Conservation (phyloP, 768 basidiomycete genomes). For the Galerina marginata region DNA sequence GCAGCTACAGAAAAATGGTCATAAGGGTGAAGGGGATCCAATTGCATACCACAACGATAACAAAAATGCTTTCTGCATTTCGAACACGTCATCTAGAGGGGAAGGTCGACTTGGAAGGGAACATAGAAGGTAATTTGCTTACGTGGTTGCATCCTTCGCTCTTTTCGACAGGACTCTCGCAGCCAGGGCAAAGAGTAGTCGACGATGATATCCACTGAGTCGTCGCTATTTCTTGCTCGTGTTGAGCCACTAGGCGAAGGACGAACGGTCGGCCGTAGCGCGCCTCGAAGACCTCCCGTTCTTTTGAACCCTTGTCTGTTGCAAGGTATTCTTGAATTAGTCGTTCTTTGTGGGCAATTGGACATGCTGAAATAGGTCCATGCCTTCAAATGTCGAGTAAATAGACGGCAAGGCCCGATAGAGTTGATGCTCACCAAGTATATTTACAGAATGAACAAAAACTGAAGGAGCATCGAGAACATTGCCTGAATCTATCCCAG, state of each 20-base stretch:
- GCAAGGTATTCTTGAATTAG: constrained; percentile 72
- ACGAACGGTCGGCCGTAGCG: constrained; percentile 70
- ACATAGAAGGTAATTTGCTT: constrained; percentile 30
- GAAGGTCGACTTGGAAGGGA: not conserved
- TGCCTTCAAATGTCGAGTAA: constrained; percentile 57
- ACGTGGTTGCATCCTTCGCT: constrained; percentile 89
- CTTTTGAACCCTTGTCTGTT: constrained; percentile 55
- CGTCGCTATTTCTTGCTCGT: constrained; percentile 78
- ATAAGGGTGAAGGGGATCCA: constrained; percentile 62
- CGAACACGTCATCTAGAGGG: too few relatives aligned
- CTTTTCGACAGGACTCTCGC: constrained; percentile 76
- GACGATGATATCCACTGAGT: constrained; percentile 70
- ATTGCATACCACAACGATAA: constrained; percentile 71
- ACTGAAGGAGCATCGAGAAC: constrained; percentile 71
- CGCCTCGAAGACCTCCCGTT: constrained; percentile 58
- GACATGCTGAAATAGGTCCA: constrained; percentile 76
- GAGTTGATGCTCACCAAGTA: constrained; percentile 62
- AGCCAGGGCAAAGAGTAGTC: constrained; percentile 78
- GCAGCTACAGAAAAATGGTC: constrained; percentile 58
- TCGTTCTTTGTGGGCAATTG: constrained; percentile 65
- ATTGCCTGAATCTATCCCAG: constrained; percentile 77
- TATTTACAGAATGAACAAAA: constrained; percentile 86
- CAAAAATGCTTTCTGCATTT: constrained; percentile 63
- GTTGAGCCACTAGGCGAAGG: constrained; percentile 61
- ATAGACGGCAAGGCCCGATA: not conserved